Evolutionary conservation across 495 filamentous ascomycete species (phyloP), one percentile per base, ranked within the genome.

Genomic region (Neurospora intermedia): DNA sequence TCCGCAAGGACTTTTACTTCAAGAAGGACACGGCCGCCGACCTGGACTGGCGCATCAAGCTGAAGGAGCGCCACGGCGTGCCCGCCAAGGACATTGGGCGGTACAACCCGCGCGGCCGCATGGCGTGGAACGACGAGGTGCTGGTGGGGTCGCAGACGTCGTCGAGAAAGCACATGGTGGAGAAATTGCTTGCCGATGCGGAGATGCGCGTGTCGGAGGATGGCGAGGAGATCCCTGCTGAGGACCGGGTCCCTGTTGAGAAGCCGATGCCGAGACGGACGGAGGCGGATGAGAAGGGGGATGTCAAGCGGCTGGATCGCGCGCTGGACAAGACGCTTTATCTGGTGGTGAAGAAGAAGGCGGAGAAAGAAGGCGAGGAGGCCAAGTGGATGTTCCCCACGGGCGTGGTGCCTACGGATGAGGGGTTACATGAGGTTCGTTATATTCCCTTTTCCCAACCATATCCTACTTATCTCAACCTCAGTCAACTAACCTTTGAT

Each of bases 1-100:
- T 99, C 84, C 92, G 91, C 20, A 89, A 91, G 70, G 94, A 92
- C 80, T 96, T 98, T 83, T 99, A 97, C 87, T 97, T 94, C 91
- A 97, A 96, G 86, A 91, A 90, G 75, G 93, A 91, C 77, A 96
- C 94, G 0, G 90, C 93, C 0, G 84, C 88, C 7, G 93, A 97
- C 76, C 84, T 91, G 35, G 96, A 97, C 82, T 98, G 93, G 93
- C 92, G 95, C 82, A 87, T 91, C 78, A 97, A 97, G 82, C 86
- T 91, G 59, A 86, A 87, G 76, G 89, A 92, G 77, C 89, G 93
- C 45, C 87, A 89, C 76, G 77, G 80, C 70, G 91, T 92, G 45
- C 83, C 92, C 1, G 91, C 93, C 45, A 88, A 91, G 77, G 94
- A 97, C 80, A 90, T 97, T 76, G 94, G 94, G 40, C 86, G 89